Base-by-base conservation (phyloP, 2,329 filamentous ascomycete genomes). In the Aspergillus sojae region DNA sequence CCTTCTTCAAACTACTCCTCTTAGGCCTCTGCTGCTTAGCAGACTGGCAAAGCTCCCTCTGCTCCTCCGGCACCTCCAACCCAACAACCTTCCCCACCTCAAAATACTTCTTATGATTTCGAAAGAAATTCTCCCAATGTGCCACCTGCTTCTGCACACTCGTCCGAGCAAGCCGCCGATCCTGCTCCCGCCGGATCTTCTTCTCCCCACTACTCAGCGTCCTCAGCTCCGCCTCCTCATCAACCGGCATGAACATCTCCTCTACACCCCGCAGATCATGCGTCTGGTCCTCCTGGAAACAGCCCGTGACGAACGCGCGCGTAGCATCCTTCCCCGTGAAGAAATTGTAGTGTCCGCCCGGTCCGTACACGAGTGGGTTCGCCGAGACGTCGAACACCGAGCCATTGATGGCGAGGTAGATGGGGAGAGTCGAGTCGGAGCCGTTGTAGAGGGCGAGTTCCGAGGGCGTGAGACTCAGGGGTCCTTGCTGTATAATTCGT, bases 261-360 rank as follows among this genome's bases (percentile, higher is more conserved):
- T 98, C 95, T 5, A 92, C 90, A 53, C 95, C 95, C 65, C 91
- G 87, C 76, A 97, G 81, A 80, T 99, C 95, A 4, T 91, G 85
- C 2, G 89, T 95, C 36, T 89, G 83, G 82, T 99, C 95, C 67
- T 93, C 90, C 45, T 87, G 82, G 81, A 99, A 99, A 78, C 95
- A 99, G 21, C 92, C 93, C 2, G 95, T 98, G 11, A 99, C 89
- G 78, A 93, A 99, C 23, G 90, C 93, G 56, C 95, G 90, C 16
- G 91, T 88, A 39, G 94, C 94, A 79, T 99, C 95, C 66, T 85
- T 85, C 65, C 94, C 95, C 0, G 93, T 88, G 78, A 99, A 97
- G 80, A 91, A 89, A 72, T 89, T 85, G 83, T 99, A 99, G 43
- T 88, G 88, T 5, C 94, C 95, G 32, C 93, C 93, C 0, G 94